These are phyloP conservation scores for Cantharellus anzutake DNA, from an alignment of 768 basidiomycete genomes.

Conservation along the genomic window DNA sequence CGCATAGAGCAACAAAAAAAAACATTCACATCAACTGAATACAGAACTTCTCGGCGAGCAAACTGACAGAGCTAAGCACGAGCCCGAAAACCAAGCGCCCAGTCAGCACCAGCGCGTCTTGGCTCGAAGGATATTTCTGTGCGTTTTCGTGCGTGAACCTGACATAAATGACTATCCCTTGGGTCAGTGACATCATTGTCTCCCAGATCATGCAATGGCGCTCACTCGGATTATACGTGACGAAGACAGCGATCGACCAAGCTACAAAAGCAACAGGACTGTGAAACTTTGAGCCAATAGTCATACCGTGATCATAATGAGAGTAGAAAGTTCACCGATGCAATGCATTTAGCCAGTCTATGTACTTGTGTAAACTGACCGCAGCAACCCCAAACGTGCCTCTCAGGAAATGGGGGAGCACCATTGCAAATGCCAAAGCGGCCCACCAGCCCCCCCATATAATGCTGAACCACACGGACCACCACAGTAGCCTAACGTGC, in stretches of 20 bases:
- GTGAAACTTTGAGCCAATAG: slow-evolving; percentile 1
- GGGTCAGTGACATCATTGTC: neutral
- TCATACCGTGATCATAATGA: slow-evolving; percentile 9
- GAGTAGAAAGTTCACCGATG: slow-evolving; percentile 26
- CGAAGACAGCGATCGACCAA: slow-evolving; percentile 44
- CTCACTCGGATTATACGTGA: slow-evolving; percentile 19
- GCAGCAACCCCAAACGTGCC: slow-evolving; percentile 54
- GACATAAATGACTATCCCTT: neutral
- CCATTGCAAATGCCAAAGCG: slow-evolving; percentile 35
- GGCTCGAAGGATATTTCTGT: slow-evolving; percentile 1
- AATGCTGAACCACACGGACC: slow-evolving; percentile 72
- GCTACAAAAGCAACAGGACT: slow-evolving; percentile 44
- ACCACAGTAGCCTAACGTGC: slow-evolving; percentile 45
- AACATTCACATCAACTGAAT: slow-evolving; percentile 51
- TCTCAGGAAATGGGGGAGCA: slow-evolving; percentile 14
- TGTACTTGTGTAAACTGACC: slow-evolving; percentile 49
- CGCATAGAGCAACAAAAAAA: too few relatives aligned
- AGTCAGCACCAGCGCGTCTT: slow-evolving; percentile 30
- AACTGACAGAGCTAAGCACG: slow-evolving; percentile 44
- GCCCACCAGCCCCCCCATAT: slow-evolving; percentile 82
- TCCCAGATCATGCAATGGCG: neutral
- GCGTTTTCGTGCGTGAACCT: slow-evolving; percentile 10
- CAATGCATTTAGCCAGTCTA: slow-evolving; percentile 56
- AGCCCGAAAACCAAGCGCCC: slow-evolving; percentile 55
- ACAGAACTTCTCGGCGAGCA: slow-evolving; percentile 66